phyloP scores from a whole-genome alignment of 768 basidiomycete species.

The Filobasidium floriforme region DNA sequence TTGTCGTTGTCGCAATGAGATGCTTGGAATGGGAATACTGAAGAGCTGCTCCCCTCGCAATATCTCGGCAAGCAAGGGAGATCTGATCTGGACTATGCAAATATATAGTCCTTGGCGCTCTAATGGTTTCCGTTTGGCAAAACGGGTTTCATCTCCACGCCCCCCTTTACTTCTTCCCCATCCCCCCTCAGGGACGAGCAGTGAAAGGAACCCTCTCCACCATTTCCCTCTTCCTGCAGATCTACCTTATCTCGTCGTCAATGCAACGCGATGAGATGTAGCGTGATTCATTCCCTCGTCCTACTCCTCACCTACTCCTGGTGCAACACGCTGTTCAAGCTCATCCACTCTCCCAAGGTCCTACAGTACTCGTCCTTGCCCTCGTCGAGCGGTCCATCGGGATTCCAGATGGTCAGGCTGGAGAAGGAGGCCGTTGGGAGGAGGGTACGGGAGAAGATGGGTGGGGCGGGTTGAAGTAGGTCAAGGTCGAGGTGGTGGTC shows the following conservation, averaged over 20 bases:
- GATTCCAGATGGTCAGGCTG: conserved; percentile 8
- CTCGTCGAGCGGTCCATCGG: conserved; percentile 16
- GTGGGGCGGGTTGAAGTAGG: neutral
- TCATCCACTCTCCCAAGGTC: conserved; percentile 7
- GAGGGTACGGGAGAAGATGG: neutral
- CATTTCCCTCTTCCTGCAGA: neutral
- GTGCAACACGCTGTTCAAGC: neutral
- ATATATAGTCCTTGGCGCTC: no score
- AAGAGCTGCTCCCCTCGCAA: no score
- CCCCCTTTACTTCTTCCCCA: neutral
- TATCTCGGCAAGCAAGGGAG: no score
- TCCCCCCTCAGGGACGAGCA: neutral
- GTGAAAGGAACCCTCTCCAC: neutral
- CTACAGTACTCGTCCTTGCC: conserved; percentile 14
- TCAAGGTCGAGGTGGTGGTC: neutral
- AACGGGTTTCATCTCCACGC: neutral
- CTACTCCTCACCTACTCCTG: neutral
- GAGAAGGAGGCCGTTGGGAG: neutral
- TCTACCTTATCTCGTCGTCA: no score
- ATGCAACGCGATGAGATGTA: no score
- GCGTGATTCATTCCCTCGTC: neutral
- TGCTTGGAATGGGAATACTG: no score
- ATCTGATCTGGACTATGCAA: no score
- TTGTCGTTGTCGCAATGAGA: no score
- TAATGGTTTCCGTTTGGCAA: neutral